A percentile compares a stretch with the other conserved stretches of the same genome.
Conservation (phyloP, 306 rosid species). For the Argentina anserina region DNA sequence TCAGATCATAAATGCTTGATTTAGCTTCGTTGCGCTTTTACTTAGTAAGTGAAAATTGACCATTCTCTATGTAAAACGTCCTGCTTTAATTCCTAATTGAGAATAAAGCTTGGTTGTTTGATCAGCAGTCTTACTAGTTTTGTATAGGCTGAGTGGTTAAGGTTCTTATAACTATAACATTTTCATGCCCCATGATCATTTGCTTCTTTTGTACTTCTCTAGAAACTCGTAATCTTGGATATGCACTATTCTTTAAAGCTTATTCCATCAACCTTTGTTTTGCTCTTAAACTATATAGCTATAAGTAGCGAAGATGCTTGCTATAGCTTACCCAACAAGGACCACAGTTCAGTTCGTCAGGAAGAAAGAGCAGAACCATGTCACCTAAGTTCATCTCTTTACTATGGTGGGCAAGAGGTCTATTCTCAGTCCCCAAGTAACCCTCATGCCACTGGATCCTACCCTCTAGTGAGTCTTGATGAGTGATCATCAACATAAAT, state of each 20-base stretch:
- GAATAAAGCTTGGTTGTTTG: not conserved
- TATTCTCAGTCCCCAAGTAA: slow-evolving; percentile 40
- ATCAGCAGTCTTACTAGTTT: not conserved
- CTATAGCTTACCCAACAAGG: slow-evolving; percentile 31
- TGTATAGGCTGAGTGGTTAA: not conserved
- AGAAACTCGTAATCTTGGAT: not conserved
- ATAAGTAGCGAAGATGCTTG: slow-evolving; percentile 21
- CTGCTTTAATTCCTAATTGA: not conserved
- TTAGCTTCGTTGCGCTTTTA: not conserved
- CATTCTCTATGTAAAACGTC: not conserved
- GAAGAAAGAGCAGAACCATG: slow-evolving; percentile 55
- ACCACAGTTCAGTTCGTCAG: slow-evolving; percentile 29
- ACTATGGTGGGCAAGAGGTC: slow-evolving; percentile 54
- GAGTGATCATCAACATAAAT: not conserved
- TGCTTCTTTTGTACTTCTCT: not conserved
- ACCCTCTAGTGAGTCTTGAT: slow-evolving; percentile 42
- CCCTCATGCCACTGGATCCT: slow-evolving; percentile 28
- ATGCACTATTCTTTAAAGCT: not conserved
- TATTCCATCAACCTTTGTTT: slow-evolving; percentile 8
- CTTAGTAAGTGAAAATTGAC: not conserved
- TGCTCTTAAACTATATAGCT: slow-evolving; percentile 19
- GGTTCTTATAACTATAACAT: slow-evolving; percentile 9
- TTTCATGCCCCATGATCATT: slow-evolving; percentile 8
- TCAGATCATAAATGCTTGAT: not conserved
- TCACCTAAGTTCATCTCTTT: slow-evolving; percentile 52